Base-by-base conservation (phyloP, 2,329 filamentous ascomycete species). In the Didymella pinodella region DNA sequence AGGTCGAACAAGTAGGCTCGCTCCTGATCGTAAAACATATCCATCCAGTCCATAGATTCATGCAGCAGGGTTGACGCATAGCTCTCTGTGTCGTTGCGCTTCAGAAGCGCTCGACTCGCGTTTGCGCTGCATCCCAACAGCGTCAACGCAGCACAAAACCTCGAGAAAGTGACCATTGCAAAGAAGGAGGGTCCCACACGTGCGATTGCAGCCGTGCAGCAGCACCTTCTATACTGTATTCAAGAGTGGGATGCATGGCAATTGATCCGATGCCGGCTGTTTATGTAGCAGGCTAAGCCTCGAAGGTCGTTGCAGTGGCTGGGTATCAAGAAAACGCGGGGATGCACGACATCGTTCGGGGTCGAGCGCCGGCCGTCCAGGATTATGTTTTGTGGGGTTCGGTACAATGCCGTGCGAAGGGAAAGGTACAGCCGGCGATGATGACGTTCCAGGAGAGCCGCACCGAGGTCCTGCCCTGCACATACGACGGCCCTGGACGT, bases 11-110 rank as follows among this genome's bases (percentile, higher is more conserved):
- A 71, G 57, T 87, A 87, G 0, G 82, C 82, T 6, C 80, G 80
- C 2, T 73, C 71, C 2, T 75, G 53, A 60, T 88, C 86, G 64
- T 86, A 88, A 54, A 80, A 83, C 2, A 71, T 74, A 64, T 88
- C 86, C 77, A 86, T 78, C 77, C 83, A 84, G 6, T 72, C 62
- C 83, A 87, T 86, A 2, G 83, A 83, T 71, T 83, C 76, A 46
- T 81, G 75, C 46, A 70, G 48, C 31, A 70, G 8, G 8, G 56
- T 65, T 11, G 59, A 45, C 16, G 68, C 60, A 43, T 61, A 66
- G 32, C 48, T 52, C 31, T 58, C 48, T 4, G 65, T 68, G n/a
- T 56, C 63, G 57, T 69, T 68, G 56, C 64, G 62, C 28, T 60
- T 53, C 8, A 49, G 32, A 22, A 64, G 14, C 18, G 25, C 34